Base-by-base conservation (phyloP, 2,329 filamentous ascomycete genomes). In the Fusarium sp. region DNA sequence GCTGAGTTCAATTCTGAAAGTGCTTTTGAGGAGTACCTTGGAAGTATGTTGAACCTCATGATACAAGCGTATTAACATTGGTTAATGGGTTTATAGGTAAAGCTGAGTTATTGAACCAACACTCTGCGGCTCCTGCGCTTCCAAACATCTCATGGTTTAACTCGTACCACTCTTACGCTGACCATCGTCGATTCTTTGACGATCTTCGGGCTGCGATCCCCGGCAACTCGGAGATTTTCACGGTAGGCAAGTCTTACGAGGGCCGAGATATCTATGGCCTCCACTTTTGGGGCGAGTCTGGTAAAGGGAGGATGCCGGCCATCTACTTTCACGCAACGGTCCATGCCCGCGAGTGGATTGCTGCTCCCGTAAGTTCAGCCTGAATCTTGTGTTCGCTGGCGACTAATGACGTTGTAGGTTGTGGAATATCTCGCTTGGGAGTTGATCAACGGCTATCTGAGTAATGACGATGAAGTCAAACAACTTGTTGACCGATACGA, bases 281-380 rank as follows among this genome's bases (percentile, higher is more conserved):
- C 56, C 87, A 88, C 66, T 80, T 89, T 61, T 89, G 81, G 76
- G 87, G 87, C 9, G 79, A 74, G 56, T 73, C 73, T 1, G 81
- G 82, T 12, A 80, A 80, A 52, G 83, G 83, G 27, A 76, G 72
- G 31, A 85, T 85, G 72, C 85, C 86, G 1, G 87, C 86, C 28
- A 76, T 88, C 53, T 81, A 89, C 53, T 84, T 86, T 68, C 87
- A 89, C 75, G 85, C 84, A 31, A 89, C 85, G 23, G 85, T 88
- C 15, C 88, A 90, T 74, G 86, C 87, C 16, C 82, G 88, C 56
- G 87, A 90, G 77, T 90, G 88, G 88, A 87, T 90, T 65, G 82
- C 83, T 7, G 65, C 16, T 82, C 85, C 28, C 84, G 68, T 71
- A 13, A 43, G 65, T 68, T 10, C 28, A 40, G 4, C 4, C 31